Evolutionary conservation across 2,329 filamentous ascomycete genomes (phyloP), one percentile per base, ranked within the genome.

Genomic region (Calonectria pseudoturangicola): DNA sequence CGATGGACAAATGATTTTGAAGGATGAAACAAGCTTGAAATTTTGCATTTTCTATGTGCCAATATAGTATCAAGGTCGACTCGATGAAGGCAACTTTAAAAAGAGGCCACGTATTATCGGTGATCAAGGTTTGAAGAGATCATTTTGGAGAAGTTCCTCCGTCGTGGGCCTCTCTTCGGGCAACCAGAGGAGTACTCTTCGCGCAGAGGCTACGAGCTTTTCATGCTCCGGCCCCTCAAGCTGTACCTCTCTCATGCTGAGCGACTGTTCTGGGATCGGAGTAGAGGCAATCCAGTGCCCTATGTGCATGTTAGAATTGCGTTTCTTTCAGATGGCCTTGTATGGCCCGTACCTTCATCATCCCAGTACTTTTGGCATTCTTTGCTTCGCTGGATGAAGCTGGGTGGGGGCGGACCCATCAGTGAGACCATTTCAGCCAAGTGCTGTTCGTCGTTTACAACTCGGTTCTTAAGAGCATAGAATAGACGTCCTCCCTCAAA

Each of bases 331-430:
- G 0, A 5, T 18, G 2, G 13, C 13, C 6, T 7, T 12, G 4
- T 13, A 54, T 54, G 5, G 9, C 16, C 50, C 3, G 6, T 54
- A 54, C 50, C 18, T 54, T 54, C 28, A 21, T 1, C 9, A 54
- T 36, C 50, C 50, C 50, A 54, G 28, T 54, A 54, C 3, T 54
- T 54, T 54, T 54, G 16, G 28, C 18, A 54, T 54, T 54, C 28
- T 54, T 54, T 36, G 28, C 50, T 54, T 33, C 50, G 50, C 7
- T 12, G 50, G 16, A 54, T 13, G 16, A 54, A 54, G 28, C 50
- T 54, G 4, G 28, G 50, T 36, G 50, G 50, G 16, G 28, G 50
- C 12, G 50, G 28, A 2, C 50, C 28, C 16, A 54, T 21, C 7
- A 21, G 16, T n/a, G 50, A 54, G 28, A 54, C 50, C 28, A 54